These are phyloP conservation scores for Capsella rubella DNA, from an alignment of 441 rosid genomes.

Conservation along the genomic window DNA sequence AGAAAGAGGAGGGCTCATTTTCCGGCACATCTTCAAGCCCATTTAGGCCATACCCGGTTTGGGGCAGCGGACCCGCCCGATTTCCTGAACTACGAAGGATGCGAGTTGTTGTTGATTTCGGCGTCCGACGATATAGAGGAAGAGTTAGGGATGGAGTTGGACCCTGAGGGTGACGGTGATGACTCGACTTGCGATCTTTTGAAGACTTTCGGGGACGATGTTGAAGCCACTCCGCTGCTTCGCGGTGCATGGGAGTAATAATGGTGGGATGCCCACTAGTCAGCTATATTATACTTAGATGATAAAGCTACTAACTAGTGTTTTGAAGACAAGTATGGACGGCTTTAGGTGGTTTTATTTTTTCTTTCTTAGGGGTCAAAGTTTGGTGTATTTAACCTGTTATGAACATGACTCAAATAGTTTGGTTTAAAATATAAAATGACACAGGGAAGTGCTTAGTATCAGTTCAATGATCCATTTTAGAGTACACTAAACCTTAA, in stretches of 20 bases:
- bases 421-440: slow-evolving; percentile 13
- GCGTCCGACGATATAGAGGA: slow-evolving; percentile 69
- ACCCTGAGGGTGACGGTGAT: slow-evolving; percentile 46
- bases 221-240: slow-evolving; percentile 52
- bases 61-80: slow-evolving; percentile 69
- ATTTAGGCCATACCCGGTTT: slow-evolving; percentile 54
- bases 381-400: slow-evolving; percentile 8
- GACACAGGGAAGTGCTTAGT: not conserved
- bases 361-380: not conserved
- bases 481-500: slow-evolving; percentile 1
- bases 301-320: not conserved
- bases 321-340: not conserved
- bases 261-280: slow-evolving; percentile 8
- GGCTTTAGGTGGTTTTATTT: not conserved
- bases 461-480: not conserved
- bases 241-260: slow-evolving; percentile 61
- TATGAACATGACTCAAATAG: not conserved
- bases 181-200: slow-evolving; percentile 61
- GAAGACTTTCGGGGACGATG: slow-evolving; percentile 59
- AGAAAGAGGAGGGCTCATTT: slow-evolving; percentile 67
- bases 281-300: not conserved
- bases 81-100: slow-evolving; percentile 75
- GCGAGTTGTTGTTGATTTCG: slow-evolving; percentile 70
- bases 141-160: slow-evolving; percentile 70
- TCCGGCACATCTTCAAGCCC: slow-evolving; percentile 74